Base-by-base conservation (phyloP, 2,329 filamentous ascomycete species). In the Nakataea oryzae region DNA sequence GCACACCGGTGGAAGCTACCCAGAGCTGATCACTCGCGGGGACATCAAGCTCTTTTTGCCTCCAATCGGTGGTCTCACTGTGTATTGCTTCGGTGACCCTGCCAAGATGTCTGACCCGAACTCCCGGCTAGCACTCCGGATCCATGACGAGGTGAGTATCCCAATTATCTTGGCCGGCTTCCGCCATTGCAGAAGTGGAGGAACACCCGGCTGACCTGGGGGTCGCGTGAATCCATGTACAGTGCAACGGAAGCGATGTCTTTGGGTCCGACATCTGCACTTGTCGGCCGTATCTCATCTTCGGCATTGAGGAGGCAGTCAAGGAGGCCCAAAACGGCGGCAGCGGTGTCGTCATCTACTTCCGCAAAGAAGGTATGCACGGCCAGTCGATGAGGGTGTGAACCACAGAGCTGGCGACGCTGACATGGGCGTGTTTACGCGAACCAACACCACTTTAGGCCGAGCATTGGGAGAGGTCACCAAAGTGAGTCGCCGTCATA, bases 191-290 rank as follows among this genome's bases (percentile, higher is more conserved):
- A 29, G 21, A 34, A 8, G 11, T 17, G 57, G 24, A 50, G 41
- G 24, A 50, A 24, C 41, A 50, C 9, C 21, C 2, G 21, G 21
- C 41, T 50, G 41, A 50, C 41, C 41, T 24, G 41, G 21, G n/a
- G 21, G 21, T 50, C 21, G 21, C 17, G 41, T 17, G 41, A 47
- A 50, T n/a, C 41, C 41, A 9, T 50, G 28, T 28, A 13, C 63
- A 84, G 79, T 97, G 95, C 76, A 97, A 97, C 71, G 95, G 95
- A 63, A 96, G 90, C 73, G 95, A 99, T 75, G 95, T 97, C 56
- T 99, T 97, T 73, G 92, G 93, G 64, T 96, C 92, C 26, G 95
- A 99, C 73, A 99, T 97, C 70, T 97, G 95, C 78, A 97, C 95
- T 13, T 97, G 93, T 75, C 85, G 91, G 62, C 95, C 95, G 21